phyloP scores from a whole-genome alignment of 2,329 filamentous ascomycete genomes.

The Cordyceps javanica region DNA sequence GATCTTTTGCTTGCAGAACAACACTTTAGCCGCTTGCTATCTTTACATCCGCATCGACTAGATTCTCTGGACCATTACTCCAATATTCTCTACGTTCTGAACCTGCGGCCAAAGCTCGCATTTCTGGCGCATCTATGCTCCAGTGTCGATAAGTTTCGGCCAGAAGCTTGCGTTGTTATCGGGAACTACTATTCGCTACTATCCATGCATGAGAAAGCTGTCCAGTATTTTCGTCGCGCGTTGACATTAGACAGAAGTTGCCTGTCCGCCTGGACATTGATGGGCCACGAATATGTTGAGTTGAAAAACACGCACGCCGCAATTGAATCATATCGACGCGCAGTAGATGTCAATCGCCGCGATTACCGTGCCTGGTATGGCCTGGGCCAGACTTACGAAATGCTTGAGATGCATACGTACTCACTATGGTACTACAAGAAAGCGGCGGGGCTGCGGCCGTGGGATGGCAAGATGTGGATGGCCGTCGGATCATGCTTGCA shows the following conservation, averaged over 20 bases:
- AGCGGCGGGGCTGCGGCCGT: conserved; percentile 84
- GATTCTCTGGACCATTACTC: conserved; percentile 94
- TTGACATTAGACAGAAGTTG: conserved; percentile 85
- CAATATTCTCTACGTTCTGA: conserved; percentile 94
- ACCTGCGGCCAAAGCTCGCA: conserved; percentile 78
- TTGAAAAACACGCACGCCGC: conserved; percentile 98
- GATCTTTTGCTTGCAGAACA: conserved; percentile 63
- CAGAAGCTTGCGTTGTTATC: conserved; percentile 93
- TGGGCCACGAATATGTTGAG: conserved; percentile 98
- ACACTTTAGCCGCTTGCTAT: conserved; percentile 72
- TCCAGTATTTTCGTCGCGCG: conserved; percentile 94
- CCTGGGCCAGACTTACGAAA: conserved; percentile 92
- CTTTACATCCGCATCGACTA: conserved; percentile 66
- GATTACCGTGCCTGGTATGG: conserved; percentile 99
- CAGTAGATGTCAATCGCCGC: conserved; percentile 90
- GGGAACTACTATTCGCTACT: conserved; percentile 96
- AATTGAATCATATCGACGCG: conserved; percentile 92
- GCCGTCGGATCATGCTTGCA: conserved; percentile 88
- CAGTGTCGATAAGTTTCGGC: conserved; percentile 88
- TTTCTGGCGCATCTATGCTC: conserved; percentile 90
- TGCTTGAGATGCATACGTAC: conserved; percentile 97
- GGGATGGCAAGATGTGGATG: conserved; percentile 98
- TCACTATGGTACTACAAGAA: conserved; percentile 97
- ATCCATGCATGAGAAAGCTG: conserved; percentile 93
- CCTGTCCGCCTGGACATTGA: conserved; percentile 92